A percentile compares a stretch with the other conserved stretches of the same genome.
Evolutionary conservation across 1,284 basidiomycete species (phyloP).

Genomic region (Jaminaea rosea): DNA sequence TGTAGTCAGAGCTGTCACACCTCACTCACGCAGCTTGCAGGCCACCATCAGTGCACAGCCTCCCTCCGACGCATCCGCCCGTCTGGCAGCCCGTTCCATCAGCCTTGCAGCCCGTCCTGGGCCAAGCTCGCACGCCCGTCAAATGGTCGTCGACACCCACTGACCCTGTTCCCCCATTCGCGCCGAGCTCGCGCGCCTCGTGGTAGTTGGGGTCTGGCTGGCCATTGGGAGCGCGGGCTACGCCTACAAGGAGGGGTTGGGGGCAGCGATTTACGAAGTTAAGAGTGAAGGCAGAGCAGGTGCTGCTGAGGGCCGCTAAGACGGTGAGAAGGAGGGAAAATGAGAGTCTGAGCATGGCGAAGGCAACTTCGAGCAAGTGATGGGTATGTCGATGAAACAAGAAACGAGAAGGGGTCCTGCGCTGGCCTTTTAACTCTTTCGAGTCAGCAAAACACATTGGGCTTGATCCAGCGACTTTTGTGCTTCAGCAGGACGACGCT

Average conservation of each 20-base stretch:
- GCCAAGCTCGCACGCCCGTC: slow-evolving; percentile 15
- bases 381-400: too few species aligned
- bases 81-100: slow-evolving; percentile 11
- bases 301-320: too few species aligned
- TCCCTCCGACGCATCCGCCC: slow-evolving; percentile 12
- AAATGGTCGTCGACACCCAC: slow-evolving; percentile 8
- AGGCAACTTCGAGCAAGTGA: too few species aligned
- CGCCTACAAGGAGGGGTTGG: slow-evolving; percentile 1
- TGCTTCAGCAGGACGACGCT: too few species aligned
- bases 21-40: slow-evolving; percentile 6
- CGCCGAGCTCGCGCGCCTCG: slow-evolving; percentile 4
- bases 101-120: slow-evolving; percentile 13
- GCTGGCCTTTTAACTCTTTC: too few species aligned
- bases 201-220: slow-evolving; percentile 11
- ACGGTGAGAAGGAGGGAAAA: too few species aligned
- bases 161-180: slow-evolving; percentile 1
- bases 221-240: slow-evolving; percentile 15
- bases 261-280: not conserved
- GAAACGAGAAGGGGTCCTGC: too few species aligned
- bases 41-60: slow-evolving; percentile 12
- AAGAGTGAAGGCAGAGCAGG: not conserved
- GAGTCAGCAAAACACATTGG: too few species aligned
- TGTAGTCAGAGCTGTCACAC: not conserved
- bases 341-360: too few species aligned
- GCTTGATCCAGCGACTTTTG: too few species aligned